These are phyloP conservation scores for Barbarea vulgaris DNA, from an alignment of 345 rosid species.

Conservation along the genomic window DNA sequence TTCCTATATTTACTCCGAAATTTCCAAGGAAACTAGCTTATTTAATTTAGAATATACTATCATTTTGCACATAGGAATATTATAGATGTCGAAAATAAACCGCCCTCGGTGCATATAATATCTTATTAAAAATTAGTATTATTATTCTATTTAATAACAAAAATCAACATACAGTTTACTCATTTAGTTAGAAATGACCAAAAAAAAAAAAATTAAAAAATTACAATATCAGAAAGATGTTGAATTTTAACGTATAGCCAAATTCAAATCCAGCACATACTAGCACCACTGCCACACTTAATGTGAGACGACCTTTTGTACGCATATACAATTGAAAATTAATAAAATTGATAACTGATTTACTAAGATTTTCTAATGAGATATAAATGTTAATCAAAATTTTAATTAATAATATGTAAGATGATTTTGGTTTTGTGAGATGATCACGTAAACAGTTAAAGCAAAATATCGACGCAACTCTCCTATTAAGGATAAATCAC, in stretches of 20 bases:
- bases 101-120: neutral
- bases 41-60: conserved; percentile 26
- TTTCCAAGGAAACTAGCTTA: conserved; percentile 34
- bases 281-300: neutral
- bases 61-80: conserved; percentile 20
- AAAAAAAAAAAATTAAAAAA: neutral
- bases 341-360: neutral
- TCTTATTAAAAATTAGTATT: neutral
- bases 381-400: too few relatives aligned
- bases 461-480: too few relatives aligned
- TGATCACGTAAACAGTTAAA: neutral
- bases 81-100: conserved; percentile 25
- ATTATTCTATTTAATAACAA: neutral
- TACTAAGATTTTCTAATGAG: neutral
- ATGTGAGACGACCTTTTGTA: neutral
- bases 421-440: neutral
- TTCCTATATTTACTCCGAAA: conserved; percentile 44
- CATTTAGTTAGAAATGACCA: neutral
- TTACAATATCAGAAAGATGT: neutral
- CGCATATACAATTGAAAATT: neutral
- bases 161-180: neutral
- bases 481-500: too few relatives aligned
- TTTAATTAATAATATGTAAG: neutral
- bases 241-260: neutral
- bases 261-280: neutral